Percentiles rank a stretch among this genome's conserved stretches.
Conservation (phyloP, 306 rosid genomes). For the Cicer pinnatifidum region DNA sequence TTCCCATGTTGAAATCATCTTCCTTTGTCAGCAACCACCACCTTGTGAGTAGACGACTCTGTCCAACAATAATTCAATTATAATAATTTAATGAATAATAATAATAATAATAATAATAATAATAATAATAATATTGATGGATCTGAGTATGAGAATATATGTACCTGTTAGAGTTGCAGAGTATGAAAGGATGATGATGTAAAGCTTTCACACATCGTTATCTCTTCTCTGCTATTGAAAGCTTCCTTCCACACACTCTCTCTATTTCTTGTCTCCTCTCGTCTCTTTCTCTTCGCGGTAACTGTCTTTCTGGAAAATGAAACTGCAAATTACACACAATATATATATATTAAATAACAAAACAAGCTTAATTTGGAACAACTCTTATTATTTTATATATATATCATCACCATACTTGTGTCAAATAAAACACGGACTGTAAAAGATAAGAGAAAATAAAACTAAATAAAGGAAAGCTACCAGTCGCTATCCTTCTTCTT, state of each 20-base stretch:
- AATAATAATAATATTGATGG: too few relatives aligned
- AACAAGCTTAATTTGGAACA: slow-evolving; percentile 49
- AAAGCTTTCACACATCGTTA: slow-evolving; percentile 80
- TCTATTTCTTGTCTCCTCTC: slow-evolving; percentile 59
- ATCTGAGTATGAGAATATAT: background rate
- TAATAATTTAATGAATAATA: background rate
- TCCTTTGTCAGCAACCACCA: slow-evolving; percentile 18
- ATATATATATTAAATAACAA: slow-evolving; percentile 40
- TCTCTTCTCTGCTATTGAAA: slow-evolving; percentile 66
- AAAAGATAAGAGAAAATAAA: slow-evolving; percentile 38
- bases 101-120: too few relatives aligned
- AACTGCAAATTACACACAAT: slow-evolving; percentile 47
- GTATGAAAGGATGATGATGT: slow-evolving; percentile 74
- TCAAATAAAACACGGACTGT: slow-evolving; percentile 42
- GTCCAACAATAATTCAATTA: slow-evolving; percentile 36
- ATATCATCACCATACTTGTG: slow-evolving; percentile 53
- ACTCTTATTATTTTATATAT: slow-evolving; percentile 39
- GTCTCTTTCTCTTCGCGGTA: slow-evolving; percentile 65
- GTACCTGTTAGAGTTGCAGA: slow-evolving; percentile 74
- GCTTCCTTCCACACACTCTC: slow-evolving; percentile 53
- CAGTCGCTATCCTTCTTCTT: slow-evolving; percentile 64
- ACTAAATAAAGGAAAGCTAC: slow-evolving; percentile 47
- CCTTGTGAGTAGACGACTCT: background rate
- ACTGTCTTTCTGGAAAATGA: slow-evolving; percentile 63
- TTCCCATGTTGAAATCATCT: slow-evolving; percentile 64